phyloP scores from a whole-genome alignment of 2,329 filamentous ascomycete genomes.

The Penicillium sp. region DNA sequence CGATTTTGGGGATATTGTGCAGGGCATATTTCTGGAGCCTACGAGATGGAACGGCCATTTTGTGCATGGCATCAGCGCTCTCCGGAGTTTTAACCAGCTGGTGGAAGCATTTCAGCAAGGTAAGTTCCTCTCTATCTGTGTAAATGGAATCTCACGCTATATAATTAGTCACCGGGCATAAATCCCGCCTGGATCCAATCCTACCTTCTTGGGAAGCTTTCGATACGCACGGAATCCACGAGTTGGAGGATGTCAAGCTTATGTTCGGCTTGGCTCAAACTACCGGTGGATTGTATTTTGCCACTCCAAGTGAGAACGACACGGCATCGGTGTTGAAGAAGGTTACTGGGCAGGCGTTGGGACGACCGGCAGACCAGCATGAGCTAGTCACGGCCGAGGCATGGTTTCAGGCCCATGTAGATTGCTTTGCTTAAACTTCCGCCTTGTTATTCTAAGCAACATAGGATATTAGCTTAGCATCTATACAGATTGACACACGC shows the following conservation, averaged over 20 bases:
- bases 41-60: conserved; percentile 37
- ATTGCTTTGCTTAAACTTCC: too few species aligned
- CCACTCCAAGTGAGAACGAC: conserved; percentile 25
- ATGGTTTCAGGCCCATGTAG: too few species aligned
- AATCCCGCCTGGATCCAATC: not conserved
- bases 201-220: conserved; percentile 33
- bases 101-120: conserved; percentile 37
- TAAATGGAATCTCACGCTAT: too few species aligned
- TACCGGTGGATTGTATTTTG: conserved; percentile 36
- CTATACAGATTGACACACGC: too few species aligned
- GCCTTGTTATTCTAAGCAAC: too few species aligned
- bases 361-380: not conserved
- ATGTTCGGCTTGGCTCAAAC: conserved; percentile 40
- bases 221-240: conserved; percentile 32
- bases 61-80: conserved; percentile 41
- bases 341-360: conserved; percentile 3
- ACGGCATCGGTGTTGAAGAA: conserved; percentile 27
- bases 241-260: conserved; percentile 39
- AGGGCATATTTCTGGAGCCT: conserved; percentile 46
- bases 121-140: not conserved
- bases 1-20: conserved; percentile 49
- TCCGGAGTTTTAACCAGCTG: conserved; percentile 30
- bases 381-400: not conserved
- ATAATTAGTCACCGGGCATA: too few species aligned
- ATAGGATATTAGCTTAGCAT: too few species aligned